Evolutionary conservation across 352 stramenopile species (phyloP).

Genomic region (Globisporangium barbulae): DNA sequence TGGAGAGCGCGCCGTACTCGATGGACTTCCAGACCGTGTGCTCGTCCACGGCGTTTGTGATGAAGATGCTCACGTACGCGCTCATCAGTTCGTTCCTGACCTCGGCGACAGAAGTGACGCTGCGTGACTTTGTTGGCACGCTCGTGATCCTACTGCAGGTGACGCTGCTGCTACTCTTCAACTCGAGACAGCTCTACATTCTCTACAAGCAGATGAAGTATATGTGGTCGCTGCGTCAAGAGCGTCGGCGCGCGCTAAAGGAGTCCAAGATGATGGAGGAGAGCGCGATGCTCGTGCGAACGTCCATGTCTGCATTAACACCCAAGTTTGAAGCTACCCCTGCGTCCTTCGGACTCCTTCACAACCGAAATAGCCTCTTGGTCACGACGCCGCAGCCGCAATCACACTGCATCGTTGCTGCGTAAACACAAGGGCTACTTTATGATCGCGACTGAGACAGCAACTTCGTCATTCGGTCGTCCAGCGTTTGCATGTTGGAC

Average conservation of each 20-base stretch:
- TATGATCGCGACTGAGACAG: conserved; percentile 23
- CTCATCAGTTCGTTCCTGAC: conserved; percentile 80
- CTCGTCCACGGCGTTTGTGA: conserved; percentile 66
- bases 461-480: conserved; percentile 63
- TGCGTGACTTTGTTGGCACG: conserved; percentile 59
- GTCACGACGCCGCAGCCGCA: conserved; percentile 17
- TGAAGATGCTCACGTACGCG: conserved; percentile 83
- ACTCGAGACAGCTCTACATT: conserved; percentile 73
- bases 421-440: conserved; percentile 18
- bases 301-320: conserved; percentile 35
- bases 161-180: conserved; percentile 64
- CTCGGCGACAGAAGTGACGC: conserved; percentile 31
- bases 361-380: conserved; percentile 37
- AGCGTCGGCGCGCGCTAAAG: conserved; percentile 29
- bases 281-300: conserved; percentile 29
- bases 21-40: conserved; percentile 74
- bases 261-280: conserved; percentile 22
- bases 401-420: conserved; percentile 17
- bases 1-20: conserved; percentile 60
- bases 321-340: conserved; percentile 29
- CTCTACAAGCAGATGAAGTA: conserved; percentile 75
- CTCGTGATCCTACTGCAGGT: conserved; percentile 68
- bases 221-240: conserved; percentile 46
- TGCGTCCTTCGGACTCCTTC: conserved; percentile 24
- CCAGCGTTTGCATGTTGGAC: conserved; percentile 69